phyloP scores from a whole-genome alignment of 306 rosid species.

The Rosa lucieae region DNA sequence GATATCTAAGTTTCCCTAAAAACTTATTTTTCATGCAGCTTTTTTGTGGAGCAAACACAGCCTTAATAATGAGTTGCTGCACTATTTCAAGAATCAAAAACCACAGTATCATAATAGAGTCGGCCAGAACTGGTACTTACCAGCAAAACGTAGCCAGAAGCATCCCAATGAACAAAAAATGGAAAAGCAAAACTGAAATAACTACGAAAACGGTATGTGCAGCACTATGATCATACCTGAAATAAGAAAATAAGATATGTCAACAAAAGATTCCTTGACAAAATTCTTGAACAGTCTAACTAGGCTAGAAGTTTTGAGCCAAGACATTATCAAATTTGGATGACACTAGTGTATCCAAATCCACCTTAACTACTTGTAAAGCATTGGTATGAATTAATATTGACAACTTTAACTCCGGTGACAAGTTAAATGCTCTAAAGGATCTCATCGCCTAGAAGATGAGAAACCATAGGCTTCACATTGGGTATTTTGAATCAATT shows the following conservation, averaged over 20 bases:
- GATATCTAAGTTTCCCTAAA: too few species aligned
- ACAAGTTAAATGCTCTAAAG: constrained; percentile 1
- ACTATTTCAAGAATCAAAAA: not conserved
- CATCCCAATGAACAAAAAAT: constrained; percentile 75
- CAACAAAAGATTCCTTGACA: constrained; percentile 10
- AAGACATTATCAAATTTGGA: not conserved
- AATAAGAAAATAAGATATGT: constrained; percentile 31
- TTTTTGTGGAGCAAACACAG: not conserved
- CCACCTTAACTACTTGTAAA: not conserved
- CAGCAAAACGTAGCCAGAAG: constrained; percentile 89
- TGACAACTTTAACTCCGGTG: not conserved
- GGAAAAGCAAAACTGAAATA: constrained; percentile 81
- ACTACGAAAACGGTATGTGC: constrained; percentile 84
- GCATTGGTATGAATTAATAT: not conserved
- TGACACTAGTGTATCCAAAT: not conserved
- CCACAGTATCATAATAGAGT: not conserved
- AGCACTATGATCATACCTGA: constrained; percentile 93
- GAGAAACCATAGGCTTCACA: constrained; percentile 4
- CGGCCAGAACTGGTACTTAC: constrained; percentile 49
- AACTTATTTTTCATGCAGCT: not conserved
- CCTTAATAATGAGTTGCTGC: not conserved
- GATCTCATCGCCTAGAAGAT: constrained; percentile 6
- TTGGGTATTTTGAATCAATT: constrained; percentile 19
- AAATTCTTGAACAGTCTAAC: not conserved
- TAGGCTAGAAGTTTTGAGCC: not conserved